Percentiles rank a stretch among this genome's conserved stretches.
Conservation (phyloP, 2,329 filamentous ascomycete genomes). For the Diaporthe sp. region DNA sequence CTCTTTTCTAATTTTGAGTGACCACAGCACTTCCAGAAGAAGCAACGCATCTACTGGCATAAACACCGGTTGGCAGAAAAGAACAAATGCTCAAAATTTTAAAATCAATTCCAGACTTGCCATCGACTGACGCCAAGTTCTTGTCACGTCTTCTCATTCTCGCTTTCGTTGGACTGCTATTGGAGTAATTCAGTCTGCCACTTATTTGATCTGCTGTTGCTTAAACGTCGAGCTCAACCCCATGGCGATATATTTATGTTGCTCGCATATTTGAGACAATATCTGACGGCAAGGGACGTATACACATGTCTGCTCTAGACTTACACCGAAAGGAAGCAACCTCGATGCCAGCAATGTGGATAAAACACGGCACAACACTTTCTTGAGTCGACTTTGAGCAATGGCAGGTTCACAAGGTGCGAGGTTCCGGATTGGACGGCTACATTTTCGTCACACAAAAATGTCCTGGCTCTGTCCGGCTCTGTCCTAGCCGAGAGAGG, state of each 20-base stretch:
- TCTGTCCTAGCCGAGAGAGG: neutral
- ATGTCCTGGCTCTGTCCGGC: neutral
- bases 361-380: neutral
- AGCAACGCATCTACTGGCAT: neutral
- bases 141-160: too few species aligned
- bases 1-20: too few species aligned
- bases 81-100: too few species aligned
- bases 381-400: neutral
- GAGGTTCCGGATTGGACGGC: neutral
- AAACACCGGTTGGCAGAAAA: too few species aligned
- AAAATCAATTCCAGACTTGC: neutral
- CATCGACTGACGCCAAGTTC: neutral
- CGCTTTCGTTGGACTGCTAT: neutral
- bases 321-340: neutral
- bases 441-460: constrained; percentile 5
- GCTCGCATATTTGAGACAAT: neutral
- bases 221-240: too few species aligned
- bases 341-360: neutral
- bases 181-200: neutral
- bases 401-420: neutral
- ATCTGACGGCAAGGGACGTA: neutral
- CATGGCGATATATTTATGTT: neutral
- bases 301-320: neutral
- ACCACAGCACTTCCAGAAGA: neutral
- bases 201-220: neutral